A percentile compares a stretch with the other conserved stretches of the same genome.
Evolutionary conservation across 2,329 filamentous ascomycete genomes (phyloP).

Genomic region (Botrytis hyacinthi): DNA sequence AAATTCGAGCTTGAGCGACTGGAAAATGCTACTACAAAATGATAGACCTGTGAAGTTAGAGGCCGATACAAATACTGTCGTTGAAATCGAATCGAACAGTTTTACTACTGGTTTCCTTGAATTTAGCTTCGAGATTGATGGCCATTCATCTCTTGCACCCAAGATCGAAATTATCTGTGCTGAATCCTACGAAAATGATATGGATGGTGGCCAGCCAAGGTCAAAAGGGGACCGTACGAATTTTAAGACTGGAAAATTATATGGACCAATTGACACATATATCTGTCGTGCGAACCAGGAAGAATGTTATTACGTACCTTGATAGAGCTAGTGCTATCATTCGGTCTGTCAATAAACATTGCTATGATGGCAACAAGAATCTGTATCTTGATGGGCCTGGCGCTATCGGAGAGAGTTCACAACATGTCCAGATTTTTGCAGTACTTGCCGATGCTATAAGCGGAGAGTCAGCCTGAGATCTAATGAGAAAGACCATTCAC

Average conservation of each 20-base stretch:
- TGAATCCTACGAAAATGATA: neutral
- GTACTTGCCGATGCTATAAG: neutral
- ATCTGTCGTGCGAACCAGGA: neutral
- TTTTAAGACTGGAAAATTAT: neutral
- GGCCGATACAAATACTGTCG: neutral
- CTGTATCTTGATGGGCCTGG: slow-evolving; percentile 2
- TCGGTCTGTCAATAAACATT: neutral
- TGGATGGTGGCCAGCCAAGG: neutral
- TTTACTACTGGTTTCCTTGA: neutral
- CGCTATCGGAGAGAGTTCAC: neutral
- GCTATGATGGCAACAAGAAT: neutral
- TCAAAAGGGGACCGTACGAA: neutral
- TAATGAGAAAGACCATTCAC: neutral
- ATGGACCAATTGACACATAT: neutral
- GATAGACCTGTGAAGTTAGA: neutral
- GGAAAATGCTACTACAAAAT: neutral
- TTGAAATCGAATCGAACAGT: neutral
- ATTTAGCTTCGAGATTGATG: neutral
- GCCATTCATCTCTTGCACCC: neutral
- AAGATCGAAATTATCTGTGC: neutral
- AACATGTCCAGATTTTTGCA: slow-evolving; percentile 11
- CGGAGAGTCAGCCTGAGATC: neutral
- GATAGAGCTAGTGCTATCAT: neutral
- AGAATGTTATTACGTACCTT: neutral
- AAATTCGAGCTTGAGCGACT: neutral